These are phyloP conservation scores for Stemphylium beticola DNA, from an alignment of 2,329 filamentous ascomycete genomes.

Conservation along the genomic window DNA sequence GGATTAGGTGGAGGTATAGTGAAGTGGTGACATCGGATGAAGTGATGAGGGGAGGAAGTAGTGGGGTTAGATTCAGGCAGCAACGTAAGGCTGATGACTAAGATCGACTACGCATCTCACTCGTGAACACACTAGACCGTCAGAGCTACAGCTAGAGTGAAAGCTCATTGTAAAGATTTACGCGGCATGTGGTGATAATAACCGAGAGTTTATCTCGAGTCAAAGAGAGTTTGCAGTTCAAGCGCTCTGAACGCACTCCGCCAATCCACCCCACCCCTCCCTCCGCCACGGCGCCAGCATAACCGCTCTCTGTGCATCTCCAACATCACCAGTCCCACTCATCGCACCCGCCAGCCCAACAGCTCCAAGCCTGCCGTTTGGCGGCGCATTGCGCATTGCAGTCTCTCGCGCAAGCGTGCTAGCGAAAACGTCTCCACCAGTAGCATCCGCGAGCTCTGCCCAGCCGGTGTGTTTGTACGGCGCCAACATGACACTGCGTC, in stretches of 20 bases:
- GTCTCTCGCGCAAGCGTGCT: conserved; percentile 83
- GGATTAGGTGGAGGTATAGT: too few relatives aligned
- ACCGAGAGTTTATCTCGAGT: too few relatives aligned
- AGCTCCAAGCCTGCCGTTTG: conserved; percentile 70
- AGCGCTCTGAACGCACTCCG: conserved; percentile 7
- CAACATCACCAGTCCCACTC: conserved; percentile 72
- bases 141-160: too few relatives aligned
- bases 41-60: too few relatives aligned
- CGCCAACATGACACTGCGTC: conserved; percentile 79
- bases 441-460: conserved; percentile 71
- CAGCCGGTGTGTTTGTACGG: conserved; percentile 82
- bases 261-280: conserved; percentile 65
- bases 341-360: conserved; percentile 75
- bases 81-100: too few relatives aligned
- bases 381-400: conserved; percentile 76
- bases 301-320: conserved; percentile 77
- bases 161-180: too few relatives aligned
- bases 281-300: conserved; percentile 81
- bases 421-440: conserved; percentile 54
- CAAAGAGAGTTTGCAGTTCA: neutral
- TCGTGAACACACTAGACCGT: too few relatives aligned
- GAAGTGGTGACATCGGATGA: too few relatives aligned
- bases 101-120: too few relatives aligned
- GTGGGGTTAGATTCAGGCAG: too few relatives aligned
- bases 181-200: too few relatives aligned